These are phyloP conservation scores for Lachancea sp. DNA, from an alignment of 805 yeast species.

Conservation along the genomic window DNA sequence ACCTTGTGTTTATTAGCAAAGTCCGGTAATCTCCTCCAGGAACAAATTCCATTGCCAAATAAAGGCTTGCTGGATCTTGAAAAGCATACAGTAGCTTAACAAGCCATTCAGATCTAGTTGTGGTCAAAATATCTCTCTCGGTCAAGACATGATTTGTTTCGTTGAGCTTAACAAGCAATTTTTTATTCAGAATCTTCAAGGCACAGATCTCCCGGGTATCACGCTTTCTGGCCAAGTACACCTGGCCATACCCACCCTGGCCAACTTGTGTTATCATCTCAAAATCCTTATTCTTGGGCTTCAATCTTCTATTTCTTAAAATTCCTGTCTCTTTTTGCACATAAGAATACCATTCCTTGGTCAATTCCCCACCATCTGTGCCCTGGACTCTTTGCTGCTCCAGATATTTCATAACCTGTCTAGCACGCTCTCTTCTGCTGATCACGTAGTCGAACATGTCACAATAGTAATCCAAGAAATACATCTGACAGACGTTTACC, in stretches of 20 bases:
- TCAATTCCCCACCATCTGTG: slow-evolving; percentile 35
- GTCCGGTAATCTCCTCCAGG: slow-evolving; percentile 99
- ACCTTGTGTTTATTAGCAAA: slow-evolving; percentile 85
- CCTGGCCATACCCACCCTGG: slow-evolving; percentile 99
- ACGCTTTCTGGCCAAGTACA: slow-evolving; percentile 87
- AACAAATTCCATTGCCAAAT: slow-evolving; percentile 98
- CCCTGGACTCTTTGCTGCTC: slow-evolving; percentile 31
- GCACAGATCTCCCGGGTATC: slow-evolving; percentile 97
- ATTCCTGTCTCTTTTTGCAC: slow-evolving; percentile 77
- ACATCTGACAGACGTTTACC: slow-evolving; percentile 89
- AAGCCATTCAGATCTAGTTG: slow-evolving; percentile 92
- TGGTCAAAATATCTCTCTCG: slow-evolving; percentile 94
- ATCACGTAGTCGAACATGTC: slow-evolving; percentile 92
- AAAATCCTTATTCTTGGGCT: slow-evolving; percentile 91
- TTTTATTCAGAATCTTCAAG: slow-evolving; percentile 82
- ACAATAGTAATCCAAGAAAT: slow-evolving; percentile 90
- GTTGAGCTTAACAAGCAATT: slow-evolving; percentile 76
- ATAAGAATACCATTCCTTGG: slow-evolving; percentile 70
- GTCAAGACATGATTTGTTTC: slow-evolving; percentile 95
- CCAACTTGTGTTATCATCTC: slow-evolving; percentile 97
- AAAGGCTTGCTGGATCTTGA: slow-evolving; percentile 85
- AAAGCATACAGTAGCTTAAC: slow-evolving; percentile 91
- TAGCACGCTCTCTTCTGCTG: slow-evolving; percentile 74
- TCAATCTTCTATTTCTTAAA: slow-evolving; percentile 80
- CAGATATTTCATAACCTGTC: slow-evolving; percentile 56